Percentiles rank a stretch among this genome's conserved stretches.
phyloP scores from a whole-genome alignment of 352 stramenopile species.

The Plasmopara halstedii region DNA sequence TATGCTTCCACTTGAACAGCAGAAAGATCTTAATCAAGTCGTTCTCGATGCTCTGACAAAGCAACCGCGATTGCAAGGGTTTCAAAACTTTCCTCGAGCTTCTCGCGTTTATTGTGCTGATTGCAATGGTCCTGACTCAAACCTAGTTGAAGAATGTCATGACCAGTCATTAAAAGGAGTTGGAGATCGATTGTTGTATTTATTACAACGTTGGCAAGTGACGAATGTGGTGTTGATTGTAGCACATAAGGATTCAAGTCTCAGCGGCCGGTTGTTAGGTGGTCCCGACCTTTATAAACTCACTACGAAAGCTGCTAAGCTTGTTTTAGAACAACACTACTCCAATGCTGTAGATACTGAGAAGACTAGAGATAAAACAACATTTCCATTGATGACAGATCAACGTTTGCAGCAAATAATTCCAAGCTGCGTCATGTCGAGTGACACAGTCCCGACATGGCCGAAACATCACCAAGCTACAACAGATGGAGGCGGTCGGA shows the following conservation, averaged over 20 bases:
- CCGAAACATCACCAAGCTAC: constrained; percentile 47
- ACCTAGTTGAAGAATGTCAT: constrained; percentile 46
- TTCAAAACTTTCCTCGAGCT: constrained; percentile 42
- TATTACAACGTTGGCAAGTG: constrained; percentile 80
- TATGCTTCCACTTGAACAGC: constrained; percentile 16
- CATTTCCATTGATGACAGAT: constrained; percentile 2
- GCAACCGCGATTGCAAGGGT: constrained; percentile 32
- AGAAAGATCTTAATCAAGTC: constrained; percentile 8
- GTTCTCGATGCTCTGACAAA: constrained; percentile 24
- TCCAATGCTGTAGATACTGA: neutral
- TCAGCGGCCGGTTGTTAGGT: constrained; percentile 50
- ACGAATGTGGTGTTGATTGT: constrained; percentile 65
- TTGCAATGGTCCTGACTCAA: constrained; percentile 4
- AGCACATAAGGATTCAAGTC: constrained; percentile 49
- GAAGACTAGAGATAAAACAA: constrained; percentile 15
- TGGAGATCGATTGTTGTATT: constrained; percentile 64
- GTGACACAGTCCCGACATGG: constrained; percentile 47
- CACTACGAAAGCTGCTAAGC: constrained; percentile 57
- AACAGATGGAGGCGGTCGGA: constrained; percentile 41
- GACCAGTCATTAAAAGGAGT: constrained; percentile 47
- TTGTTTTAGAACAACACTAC: constrained; percentile 26
- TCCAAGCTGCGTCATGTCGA: constrained; percentile 47
- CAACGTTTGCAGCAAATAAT: constrained; percentile 17
- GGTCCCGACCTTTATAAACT: constrained; percentile 62
- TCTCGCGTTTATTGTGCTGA: constrained; percentile 25